A percentile compares a stretch with the other conserved stretches of the same genome.
Conservation (phyloP, 1,284 basidiomycete genomes). For the Austroboletus novae-zelandiae region DNA sequence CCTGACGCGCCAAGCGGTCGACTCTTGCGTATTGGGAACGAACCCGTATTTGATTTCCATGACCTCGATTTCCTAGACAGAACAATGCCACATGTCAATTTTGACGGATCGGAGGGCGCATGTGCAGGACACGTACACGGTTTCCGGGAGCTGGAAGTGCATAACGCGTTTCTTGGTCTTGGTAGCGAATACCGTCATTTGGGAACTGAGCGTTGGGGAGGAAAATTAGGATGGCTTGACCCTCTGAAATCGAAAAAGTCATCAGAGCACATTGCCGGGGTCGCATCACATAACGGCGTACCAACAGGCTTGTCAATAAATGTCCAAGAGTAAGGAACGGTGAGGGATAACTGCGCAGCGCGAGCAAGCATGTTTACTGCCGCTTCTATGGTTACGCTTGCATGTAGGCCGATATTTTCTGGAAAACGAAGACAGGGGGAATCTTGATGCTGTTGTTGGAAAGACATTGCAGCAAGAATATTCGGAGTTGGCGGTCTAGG, state of each 20-base stretch:
- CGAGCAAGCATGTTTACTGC: slow-evolving; percentile 60
- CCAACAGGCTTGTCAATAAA: slow-evolving; percentile 74
- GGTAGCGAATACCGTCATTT: slow-evolving; percentile 68
- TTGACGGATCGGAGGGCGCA: too few species aligned
- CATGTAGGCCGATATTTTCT: slow-evolving; percentile 56
- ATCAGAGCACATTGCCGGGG: neutral
- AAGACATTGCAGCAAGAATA: slow-evolving; percentile 23
- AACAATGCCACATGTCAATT: neutral
- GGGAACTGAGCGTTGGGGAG: slow-evolving; percentile 57
- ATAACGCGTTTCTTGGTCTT: slow-evolving; percentile 64
- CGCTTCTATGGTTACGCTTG: slow-evolving; percentile 52
- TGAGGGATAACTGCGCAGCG: slow-evolving; percentile 52
- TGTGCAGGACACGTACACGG: slow-evolving; percentile 42
- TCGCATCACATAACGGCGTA: slow-evolving; percentile 29
- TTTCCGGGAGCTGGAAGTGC: slow-evolving; percentile 44
- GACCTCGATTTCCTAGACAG: slow-evolving; percentile 66
- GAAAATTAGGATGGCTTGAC: slow-evolving; percentile 60
- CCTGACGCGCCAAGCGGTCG: slow-evolving; percentile 59
- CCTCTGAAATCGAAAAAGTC: slow-evolving; percentile 43
- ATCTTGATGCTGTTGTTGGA: slow-evolving; percentile 46
- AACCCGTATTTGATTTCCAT: slow-evolving; percentile 71
- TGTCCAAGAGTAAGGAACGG: slow-evolving; percentile 62
- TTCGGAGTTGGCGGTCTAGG: too few species aligned
- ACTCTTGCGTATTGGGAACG: slow-evolving; percentile 60
- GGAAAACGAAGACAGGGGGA: slow-evolving; percentile 64